Evolutionary conservation across 495 filamentous ascomycete genomes (phyloP).

Genomic region (Pseudotulostoma volvatum): DNA sequence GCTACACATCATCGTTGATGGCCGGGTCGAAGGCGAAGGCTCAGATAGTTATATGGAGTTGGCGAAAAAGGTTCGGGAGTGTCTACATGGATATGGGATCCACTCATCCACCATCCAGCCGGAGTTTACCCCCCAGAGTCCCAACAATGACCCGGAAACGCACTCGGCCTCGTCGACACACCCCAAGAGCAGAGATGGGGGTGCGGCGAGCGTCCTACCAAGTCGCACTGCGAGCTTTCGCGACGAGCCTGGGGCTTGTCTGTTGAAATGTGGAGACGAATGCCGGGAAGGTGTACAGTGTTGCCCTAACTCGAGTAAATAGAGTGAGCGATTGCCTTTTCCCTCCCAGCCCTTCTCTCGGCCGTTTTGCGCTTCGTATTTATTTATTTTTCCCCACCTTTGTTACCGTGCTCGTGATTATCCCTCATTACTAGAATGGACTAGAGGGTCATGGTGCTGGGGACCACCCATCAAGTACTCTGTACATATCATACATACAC

Average conservation of each 20-base stretch:
- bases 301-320: conserved; percentile 32
- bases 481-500: too few species aligned
- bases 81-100: conserved; percentile 88
- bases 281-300: conserved; percentile 58
- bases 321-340: conserved; percentile 4
- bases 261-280: conserved; percentile 75
- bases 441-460: too few species aligned
- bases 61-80: conserved; percentile 58
- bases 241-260: conserved; percentile 44
- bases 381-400: too few species aligned
- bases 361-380: neutral
- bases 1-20: conserved; percentile 77
- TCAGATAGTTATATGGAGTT: conserved; percentile 80
- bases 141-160: conserved; percentile 36
- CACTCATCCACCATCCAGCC: conserved; percentile 98
- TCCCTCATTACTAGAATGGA: too few species aligned
- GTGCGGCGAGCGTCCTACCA: too few species aligned
- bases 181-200: conserved; percentile 9
- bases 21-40: conserved; percentile 52
- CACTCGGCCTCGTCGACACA: conserved; percentile 14
- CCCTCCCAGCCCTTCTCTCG: neutral
- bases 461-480: too few species aligned
- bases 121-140: conserved; percentile 69
- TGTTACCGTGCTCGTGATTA: too few species aligned
- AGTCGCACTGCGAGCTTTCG: conserved; percentile 35